A percentile compares a stretch with the other conserved stretches of the same genome.
Conservation (phyloP, 345 rosid species). For the Physaria fendleri region DNA sequence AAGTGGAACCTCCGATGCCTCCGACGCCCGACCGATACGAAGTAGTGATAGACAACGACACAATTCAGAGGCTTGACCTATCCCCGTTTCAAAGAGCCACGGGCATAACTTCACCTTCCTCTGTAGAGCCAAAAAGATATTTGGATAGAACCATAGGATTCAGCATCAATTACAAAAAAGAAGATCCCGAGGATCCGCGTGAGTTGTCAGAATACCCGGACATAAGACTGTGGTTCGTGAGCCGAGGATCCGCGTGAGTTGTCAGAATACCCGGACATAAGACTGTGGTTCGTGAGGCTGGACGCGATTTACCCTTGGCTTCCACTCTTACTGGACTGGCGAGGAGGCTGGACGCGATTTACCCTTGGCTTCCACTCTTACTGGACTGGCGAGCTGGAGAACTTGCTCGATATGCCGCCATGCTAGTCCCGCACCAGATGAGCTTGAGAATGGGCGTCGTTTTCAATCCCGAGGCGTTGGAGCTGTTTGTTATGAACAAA, state of each 20-base stretch:
- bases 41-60: constrained; percentile 53
- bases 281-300: no score
- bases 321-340: constrained; percentile 68
- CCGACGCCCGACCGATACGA: constrained; percentile 66
- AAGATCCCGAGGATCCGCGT: constrained; percentile 57
- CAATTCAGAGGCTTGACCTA: constrained; percentile 51
- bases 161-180: constrained; percentile 59
- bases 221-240: constrained; percentile 82
- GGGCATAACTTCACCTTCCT: not conserved
- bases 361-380: constrained; percentile 83
- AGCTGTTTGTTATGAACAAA: constrained; percentile 69
- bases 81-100: constrained; percentile 44
- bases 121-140: constrained; percentile 52
- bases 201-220: constrained; percentile 83
- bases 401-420: constrained; percentile 59
- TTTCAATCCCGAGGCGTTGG: constrained; percentile 83
- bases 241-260: constrained; percentile 71
- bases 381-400: constrained; percentile 91
- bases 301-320: constrained; percentile 84
- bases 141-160: constrained; percentile 69
- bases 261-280: constrained; percentile 82
- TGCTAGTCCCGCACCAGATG: constrained; percentile 91
- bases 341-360: constrained; percentile 72
- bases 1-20: constrained; percentile 66
- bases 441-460: constrained; percentile 81